phyloP scores from a whole-genome alignment of 164 flowering plant genomes.

The Cinnamomum micranthum region DNA sequence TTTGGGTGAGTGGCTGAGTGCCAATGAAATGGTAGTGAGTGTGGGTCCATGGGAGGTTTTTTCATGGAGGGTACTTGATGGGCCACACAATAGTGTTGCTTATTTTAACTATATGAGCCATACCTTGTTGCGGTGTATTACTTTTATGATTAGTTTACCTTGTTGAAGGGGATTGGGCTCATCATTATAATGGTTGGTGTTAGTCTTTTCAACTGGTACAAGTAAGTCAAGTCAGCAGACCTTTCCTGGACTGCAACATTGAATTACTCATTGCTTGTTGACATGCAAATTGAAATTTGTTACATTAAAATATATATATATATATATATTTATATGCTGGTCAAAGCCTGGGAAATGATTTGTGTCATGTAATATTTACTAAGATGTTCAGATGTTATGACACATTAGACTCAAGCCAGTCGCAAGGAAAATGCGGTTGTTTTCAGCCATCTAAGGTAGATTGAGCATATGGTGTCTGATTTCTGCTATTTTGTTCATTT shows the following conservation, averaged over 20 bases:
- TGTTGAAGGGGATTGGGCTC: constrained; percentile 89
- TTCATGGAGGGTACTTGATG: too few species aligned
- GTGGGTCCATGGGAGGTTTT: too few species aligned
- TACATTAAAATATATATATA: not conserved
- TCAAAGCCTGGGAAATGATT: not conserved
- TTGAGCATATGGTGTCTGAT: not conserved
- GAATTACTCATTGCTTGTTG: not conserved
- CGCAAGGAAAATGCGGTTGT: not conserved
- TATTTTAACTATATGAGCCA: too few species aligned
- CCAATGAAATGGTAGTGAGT: too few species aligned
- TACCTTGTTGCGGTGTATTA: constrained; percentile 74
- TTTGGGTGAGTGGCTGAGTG: too few species aligned
- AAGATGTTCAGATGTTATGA: not conserved
- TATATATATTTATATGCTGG: too few species aligned
- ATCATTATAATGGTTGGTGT: constrained; percentile 90
- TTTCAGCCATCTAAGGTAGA: not conserved
- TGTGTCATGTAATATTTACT: not conserved
- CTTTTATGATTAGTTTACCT: constrained; percentile 92
- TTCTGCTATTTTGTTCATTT: not conserved
- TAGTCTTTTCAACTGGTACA: constrained; percentile 95
- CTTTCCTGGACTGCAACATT: not conserved
- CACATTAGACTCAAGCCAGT: not conserved
- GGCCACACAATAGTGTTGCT: too few species aligned
- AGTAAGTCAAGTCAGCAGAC: constrained; percentile 66
- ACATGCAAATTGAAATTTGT: not conserved